Percentiles rank a stretch among this genome's conserved stretches.
Conservation (phyloP, 257 asterid species). For the Solanum tarapatanum region DNA sequence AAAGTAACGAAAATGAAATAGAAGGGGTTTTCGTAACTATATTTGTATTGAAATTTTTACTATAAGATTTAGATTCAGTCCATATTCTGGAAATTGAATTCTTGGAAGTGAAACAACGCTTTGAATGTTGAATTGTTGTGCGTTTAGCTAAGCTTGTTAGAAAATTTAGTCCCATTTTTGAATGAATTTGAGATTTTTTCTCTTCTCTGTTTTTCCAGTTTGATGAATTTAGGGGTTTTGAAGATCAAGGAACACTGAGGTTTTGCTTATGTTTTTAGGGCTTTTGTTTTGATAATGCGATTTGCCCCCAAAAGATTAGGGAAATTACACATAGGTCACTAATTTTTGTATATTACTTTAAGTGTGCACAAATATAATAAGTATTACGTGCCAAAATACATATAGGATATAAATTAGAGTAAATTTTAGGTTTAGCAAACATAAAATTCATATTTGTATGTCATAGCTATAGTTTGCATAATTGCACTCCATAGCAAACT, state of each 20-base stretch:
- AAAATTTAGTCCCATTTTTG: slow-evolving; percentile 28
- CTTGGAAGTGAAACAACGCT: slow-evolving; percentile 6
- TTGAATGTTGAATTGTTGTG: slow-evolving; percentile 9
- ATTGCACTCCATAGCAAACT: rapidly evolving
- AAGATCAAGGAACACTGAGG: not conserved
- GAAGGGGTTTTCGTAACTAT: slow-evolving; percentile 12
- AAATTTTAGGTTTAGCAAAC: no score
- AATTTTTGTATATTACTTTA: no score
- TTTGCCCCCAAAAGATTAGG: not conserved
- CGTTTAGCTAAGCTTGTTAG: slow-evolving; percentile 14
- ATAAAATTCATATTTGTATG: no score
- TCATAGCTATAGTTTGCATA: rapidly evolving
- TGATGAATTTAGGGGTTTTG: not conserved
- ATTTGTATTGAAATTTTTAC: slow-evolving; percentile 7
- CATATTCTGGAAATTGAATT: not conserved
- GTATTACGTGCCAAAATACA: no score
- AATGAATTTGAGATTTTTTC: not conserved
- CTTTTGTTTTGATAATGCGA: not conserved
- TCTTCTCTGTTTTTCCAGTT: not conserved
- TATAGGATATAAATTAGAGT: no score
- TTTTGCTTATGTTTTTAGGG: not conserved
- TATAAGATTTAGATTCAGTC: not conserved
- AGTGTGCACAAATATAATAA: no score
- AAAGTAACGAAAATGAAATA: not conserved
- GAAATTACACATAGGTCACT: not conserved